Percentiles rank a stretch among this genome's conserved stretches.
Conservation (phyloP, 1,284 basidiomycete species). For the Pseudozyma sp. region DNA sequence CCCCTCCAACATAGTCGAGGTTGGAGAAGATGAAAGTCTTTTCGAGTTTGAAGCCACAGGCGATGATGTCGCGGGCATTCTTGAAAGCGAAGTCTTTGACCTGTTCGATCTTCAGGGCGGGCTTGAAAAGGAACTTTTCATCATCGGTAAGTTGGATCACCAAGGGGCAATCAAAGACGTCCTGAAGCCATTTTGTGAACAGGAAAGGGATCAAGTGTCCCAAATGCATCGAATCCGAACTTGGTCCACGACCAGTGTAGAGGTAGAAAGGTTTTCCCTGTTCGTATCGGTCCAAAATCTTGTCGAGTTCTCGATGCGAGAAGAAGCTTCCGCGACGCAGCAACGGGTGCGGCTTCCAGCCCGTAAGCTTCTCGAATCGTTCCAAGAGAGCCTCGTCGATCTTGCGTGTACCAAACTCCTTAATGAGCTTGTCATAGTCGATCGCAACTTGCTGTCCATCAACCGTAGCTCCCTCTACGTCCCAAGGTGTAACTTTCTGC, state of each 20-base stretch:
- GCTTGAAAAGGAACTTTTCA: slow-evolving; percentile 99
- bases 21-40: slow-evolving; percentile 98
- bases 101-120: slow-evolving; percentile 89
- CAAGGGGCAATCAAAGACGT: slow-evolving; percentile 92
- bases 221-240: slow-evolving; percentile 96
- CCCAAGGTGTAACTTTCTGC: slow-evolving; percentile 97
- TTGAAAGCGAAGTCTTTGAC: slow-evolving; percentile 84
- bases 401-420: slow-evolving; percentile 90
- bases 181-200: slow-evolving; percentile 99
- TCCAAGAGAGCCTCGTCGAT: slow-evolving; percentile 83
- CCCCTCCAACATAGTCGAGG: slow-evolving; percentile 85
- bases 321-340: slow-evolving; percentile 95
- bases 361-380: slow-evolving; percentile 91
- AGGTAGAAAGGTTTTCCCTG: slow-evolving; percentile 97
- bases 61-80: slow-evolving; percentile 95
- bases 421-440: slow-evolving; percentile 95
- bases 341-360: slow-evolving; percentile 88
- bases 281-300: slow-evolving; percentile 94
- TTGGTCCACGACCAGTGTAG: slow-evolving; percentile 97
- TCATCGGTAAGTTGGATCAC: slow-evolving; percentile 98
- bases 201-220: slow-evolving; percentile 98
- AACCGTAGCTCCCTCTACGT: slow-evolving; percentile 92
- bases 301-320: slow-evolving; percentile 94
- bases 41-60: slow-evolving; percentile 89
- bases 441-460: slow-evolving; percentile 81